A percentile compares a stretch with the other conserved stretches of the same genome.
Conservation (phyloP, 495 filamentous ascomycete species). For the Echria macrotheca region DNA sequence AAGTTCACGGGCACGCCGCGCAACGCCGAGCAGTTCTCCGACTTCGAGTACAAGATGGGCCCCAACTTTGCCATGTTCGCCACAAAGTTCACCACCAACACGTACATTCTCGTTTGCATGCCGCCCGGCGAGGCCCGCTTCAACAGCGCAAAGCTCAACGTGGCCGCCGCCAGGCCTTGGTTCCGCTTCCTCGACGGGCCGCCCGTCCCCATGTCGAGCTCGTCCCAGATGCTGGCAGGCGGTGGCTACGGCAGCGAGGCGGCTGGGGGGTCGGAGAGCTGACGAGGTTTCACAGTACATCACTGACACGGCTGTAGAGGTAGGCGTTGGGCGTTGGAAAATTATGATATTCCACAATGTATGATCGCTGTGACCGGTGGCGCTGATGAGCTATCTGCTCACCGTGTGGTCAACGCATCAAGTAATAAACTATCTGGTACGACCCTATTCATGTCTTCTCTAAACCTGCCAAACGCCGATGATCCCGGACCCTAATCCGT, state of each 20-base stretch:
- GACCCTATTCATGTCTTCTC: too few species aligned
- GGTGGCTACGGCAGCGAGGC: not conserved
- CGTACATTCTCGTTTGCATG: conserved; percentile 86
- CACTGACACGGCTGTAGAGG: not conserved
- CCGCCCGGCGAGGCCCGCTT: conserved; percentile 83
- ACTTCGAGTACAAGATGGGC: conserved; percentile 51
- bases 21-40: conserved; percentile 51
- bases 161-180: conserved; percentile 72
- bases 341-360: too few species aligned
- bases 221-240: not conserved
- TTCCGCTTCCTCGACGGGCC: conserved; percentile 58
- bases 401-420: too few species aligned
- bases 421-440: too few species aligned
- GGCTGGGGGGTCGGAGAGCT: too few species aligned
- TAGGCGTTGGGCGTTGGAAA: too few species aligned
- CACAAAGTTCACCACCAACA: conserved; percentile 89
- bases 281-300: too few species aligned
- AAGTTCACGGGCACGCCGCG: conserved; percentile 47
- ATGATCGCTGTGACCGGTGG: too few species aligned
- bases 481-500: not conserved
- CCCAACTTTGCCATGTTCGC: conserved; percentile 83
- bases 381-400: too few species aligned
- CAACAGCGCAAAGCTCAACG: conserved; percentile 84
- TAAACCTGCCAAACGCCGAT: too few species aligned
- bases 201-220: conserved; percentile 7